Conservation (phyloP, 2,329 filamentous ascomycete genomes). For the Nannizzia gypsea region DNA sequence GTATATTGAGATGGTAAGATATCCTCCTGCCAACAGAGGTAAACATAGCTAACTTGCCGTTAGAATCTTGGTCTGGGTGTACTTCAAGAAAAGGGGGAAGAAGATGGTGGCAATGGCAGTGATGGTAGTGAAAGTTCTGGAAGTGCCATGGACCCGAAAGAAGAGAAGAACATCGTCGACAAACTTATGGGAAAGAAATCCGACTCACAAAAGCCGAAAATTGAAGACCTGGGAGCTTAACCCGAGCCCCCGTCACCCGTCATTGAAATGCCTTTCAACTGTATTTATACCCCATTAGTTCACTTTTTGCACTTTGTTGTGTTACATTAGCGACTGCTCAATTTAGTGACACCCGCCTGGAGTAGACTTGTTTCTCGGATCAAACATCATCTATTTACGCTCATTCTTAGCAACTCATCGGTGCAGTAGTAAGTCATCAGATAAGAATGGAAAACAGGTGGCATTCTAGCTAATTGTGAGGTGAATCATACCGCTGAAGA, state of each 20-base stretch:
- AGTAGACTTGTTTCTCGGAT: background rate
- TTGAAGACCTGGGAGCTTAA: conserved; percentile 24
- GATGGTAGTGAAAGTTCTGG: conserved; percentile 7
- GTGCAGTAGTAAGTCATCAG: background rate
- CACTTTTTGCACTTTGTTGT: background rate
- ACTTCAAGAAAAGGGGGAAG: conserved; percentile 27
- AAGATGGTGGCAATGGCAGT: conserved; percentile 11
- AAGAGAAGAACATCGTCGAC: conserved; percentile 24
- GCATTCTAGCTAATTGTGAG: background rate
- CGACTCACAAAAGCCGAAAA: conserved; percentile 24
- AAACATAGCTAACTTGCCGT: conserved; percentile 7
- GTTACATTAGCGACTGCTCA: background rate
- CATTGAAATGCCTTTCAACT: background rate
- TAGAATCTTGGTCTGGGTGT: conserved; percentile 37
- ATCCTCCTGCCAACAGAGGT: background rate
- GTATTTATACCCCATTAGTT: background rate
- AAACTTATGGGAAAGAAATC: conserved; percentile 28
- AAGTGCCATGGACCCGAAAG: conserved; percentile 4
- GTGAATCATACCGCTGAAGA: background rate
- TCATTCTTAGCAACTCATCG: background rate
- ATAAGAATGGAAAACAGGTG: background rate
- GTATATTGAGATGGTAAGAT: conserved; percentile 17
- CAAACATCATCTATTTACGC: background rate
- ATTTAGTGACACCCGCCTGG: no score
- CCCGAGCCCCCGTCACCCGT: background rate